Evolutionary conservation across 1,139 yeast genomes (phyloP), one percentile per base, ranked within the genome.

Genomic region (Taphrina betulina): DNA sequence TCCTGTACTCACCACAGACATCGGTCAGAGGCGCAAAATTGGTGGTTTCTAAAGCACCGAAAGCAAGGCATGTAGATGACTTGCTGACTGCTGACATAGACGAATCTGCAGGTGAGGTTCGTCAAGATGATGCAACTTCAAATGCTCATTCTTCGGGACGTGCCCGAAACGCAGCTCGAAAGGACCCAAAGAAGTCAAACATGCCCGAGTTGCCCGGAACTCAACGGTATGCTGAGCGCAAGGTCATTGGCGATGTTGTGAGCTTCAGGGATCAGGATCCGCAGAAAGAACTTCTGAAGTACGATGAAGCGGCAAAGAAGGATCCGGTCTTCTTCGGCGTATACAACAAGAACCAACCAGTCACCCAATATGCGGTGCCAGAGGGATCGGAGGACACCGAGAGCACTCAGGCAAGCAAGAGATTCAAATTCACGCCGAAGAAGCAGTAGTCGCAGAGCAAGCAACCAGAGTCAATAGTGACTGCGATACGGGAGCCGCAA

Each of bases 1-100:
- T 71, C 1, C 59, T 74, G n/a, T 74, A 74, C 53, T 63, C 71
- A 3, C 72, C 71, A 0, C 62, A 60, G 1, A 29, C 57, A 1
- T 72, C 77, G 1, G 59, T 58, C 2, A 65, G 67, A 38, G 78
- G 78, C 1, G 71, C 72, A 2, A 64, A 65, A 48, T 52, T 63
- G 0, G 66, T 69, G 2, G 60, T 73, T n/a, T 66, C 64, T 35
- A 70, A 69, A 57, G 68, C 68, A 10, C 70, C 73, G 1, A 71
- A 66, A 58, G 65, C 64, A 16, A 65, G 71, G 16, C 72, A 71
- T 52, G 60, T 71, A n/a, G 76, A 71, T 48, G 61, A 64, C 28
- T 50, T 66, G 7, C 60, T 68, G 4, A 67, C 71, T 0, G 63
- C 67, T 2, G 68, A 68, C 43, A 61, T 67, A 3, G 68, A 70